Base-by-base conservation (phyloP, 2,329 filamentous ascomycete genomes). In the Trichoderma atrobrunneum region DNA sequence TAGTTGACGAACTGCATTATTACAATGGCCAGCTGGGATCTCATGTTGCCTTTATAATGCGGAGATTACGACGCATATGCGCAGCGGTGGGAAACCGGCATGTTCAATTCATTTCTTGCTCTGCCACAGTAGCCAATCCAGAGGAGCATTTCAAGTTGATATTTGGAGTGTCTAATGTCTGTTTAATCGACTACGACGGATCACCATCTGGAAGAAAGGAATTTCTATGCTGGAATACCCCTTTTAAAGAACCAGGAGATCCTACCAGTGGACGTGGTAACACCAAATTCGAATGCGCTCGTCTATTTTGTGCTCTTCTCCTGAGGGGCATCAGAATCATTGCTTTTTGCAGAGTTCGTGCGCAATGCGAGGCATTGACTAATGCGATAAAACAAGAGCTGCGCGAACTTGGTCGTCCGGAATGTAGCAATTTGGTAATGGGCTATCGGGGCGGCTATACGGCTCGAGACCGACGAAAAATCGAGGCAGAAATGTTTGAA, bases 191-290 rank as follows among this genome's bases (percentile, higher is more conserved):
- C 78, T 95, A 93, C 77, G 96, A 99, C 78, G 96, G 96, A 1
- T 97, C 95, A 0, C 96, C 96, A 0, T 94, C 94, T 7, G 82
- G 95, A 0, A 87, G 94, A 26, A 98, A 98, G 79, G 95, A 98
- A 78, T 98, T 98, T 72, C 79, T 99, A 7, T 98, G 95, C 81
- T 99, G 96, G 96, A 98, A 99, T 77, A 98, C 95, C 0, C 96
- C 96, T 0, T 97, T 90, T 81, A 97, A 94, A 79, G 95, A 98
- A 76, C 94, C 95, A 0, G 88, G 87, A 1, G 95, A 98, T 80
- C 93, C 94, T 10, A 90, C 92, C 0, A 97, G 93, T 76, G 95
- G 96, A 1, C 89, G 96, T 72, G 93, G 93, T 16, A 93, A 93
- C 79, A 91, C 91, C 4, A 90, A 97, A 79, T 87, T 89, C 5